Evolutionary conservation across 129 eudicot genomes (phyloP).

Genomic region (Saposhnikovia divaricata): DNA sequence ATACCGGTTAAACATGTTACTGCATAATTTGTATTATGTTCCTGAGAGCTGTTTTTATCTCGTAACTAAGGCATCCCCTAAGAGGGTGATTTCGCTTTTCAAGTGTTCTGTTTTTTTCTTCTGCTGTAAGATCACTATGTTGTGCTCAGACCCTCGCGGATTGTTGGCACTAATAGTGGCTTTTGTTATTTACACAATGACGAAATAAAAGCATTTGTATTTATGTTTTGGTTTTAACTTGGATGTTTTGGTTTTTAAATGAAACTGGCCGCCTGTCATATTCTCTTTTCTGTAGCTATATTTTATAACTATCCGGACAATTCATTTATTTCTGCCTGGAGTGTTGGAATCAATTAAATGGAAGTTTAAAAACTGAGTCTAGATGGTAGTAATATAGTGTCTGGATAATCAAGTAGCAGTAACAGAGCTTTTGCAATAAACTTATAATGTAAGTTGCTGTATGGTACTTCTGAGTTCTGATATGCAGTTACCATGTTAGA

Average conservation of each 20-base stretch:
- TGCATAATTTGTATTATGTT: not conserved
- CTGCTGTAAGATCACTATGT: constrained; percentile 10
- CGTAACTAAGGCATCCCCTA: constrained; percentile 12
- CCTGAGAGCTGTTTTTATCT: constrained; percentile 19
- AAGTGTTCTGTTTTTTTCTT: constrained; percentile 6
- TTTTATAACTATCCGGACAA: too few relatives aligned
- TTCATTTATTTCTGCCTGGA: too few relatives aligned
- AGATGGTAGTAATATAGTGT: too few relatives aligned
- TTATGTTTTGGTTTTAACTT: not conserved
- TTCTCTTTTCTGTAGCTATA: not conserved
- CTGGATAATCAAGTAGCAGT: too few relatives aligned
- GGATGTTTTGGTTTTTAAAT: not conserved
- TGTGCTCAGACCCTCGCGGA: constrained; percentile 11
- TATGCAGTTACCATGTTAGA: too few relatives aligned
- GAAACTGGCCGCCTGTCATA: not conserved
- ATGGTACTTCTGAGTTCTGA: too few relatives aligned
- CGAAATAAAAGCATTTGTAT: constrained; percentile 7
- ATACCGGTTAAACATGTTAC: constrained; percentile 56
- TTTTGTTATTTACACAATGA: constrained; percentile 7
- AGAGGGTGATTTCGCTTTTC: constrained; percentile 2
- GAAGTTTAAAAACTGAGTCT: too few relatives aligned
- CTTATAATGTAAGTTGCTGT: too few relatives aligned
- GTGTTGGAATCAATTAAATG: too few relatives aligned
- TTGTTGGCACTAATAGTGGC: constrained; percentile 19
- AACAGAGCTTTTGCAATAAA: too few relatives aligned